A percentile compares a stretch with the other conserved stretches of the same genome.
phyloP scores from a whole-genome alignment of 2,329 filamentous ascomycete species.

The Trichoderma endophyticum region DNA sequence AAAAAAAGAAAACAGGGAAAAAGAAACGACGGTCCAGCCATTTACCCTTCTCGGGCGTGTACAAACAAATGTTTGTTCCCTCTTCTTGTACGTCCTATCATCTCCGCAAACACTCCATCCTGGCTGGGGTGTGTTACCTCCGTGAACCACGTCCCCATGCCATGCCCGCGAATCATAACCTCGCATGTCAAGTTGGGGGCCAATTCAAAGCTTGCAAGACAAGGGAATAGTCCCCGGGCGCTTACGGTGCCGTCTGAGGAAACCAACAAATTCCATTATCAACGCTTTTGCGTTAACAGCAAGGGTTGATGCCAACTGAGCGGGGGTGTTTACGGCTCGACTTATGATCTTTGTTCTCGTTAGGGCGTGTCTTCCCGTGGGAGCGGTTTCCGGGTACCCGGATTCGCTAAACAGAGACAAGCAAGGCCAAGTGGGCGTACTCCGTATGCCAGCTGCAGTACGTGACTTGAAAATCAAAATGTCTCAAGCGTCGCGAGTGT shows the following conservation, averaged over 20 bases:
- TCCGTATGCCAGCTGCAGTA: background rate
- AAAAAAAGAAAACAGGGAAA: background rate
- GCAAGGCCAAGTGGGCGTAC: background rate
- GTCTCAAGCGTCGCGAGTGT: background rate
- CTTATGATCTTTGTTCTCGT: background rate
- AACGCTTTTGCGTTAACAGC: background rate
- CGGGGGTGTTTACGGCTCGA: background rate
- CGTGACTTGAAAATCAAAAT: background rate
- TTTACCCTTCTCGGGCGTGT: background rate
- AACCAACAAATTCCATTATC: background rate
- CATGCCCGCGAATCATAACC: background rate
- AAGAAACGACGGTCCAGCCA: background rate
- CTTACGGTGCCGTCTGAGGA: background rate
- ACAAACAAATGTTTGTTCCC: background rate
- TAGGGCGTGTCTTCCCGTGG: background rate
- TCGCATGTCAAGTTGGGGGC: background rate
- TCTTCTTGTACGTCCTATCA: background rate
- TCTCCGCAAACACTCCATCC: background rate
- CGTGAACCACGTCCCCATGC: background rate
- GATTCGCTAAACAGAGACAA: background rate
- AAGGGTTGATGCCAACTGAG: background rate
- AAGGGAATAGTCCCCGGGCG: background rate
- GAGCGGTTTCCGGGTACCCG: constrained; percentile 5
- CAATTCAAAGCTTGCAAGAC: background rate
- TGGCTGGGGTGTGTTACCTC: background rate